A percentile compares a stretch with the other conserved stretches of the same genome.
These are phyloP conservation scores for Metschnikowia noctiluminum DNA, from an alignment of 805 yeast genomes.

Conservation along the genomic window DNA sequence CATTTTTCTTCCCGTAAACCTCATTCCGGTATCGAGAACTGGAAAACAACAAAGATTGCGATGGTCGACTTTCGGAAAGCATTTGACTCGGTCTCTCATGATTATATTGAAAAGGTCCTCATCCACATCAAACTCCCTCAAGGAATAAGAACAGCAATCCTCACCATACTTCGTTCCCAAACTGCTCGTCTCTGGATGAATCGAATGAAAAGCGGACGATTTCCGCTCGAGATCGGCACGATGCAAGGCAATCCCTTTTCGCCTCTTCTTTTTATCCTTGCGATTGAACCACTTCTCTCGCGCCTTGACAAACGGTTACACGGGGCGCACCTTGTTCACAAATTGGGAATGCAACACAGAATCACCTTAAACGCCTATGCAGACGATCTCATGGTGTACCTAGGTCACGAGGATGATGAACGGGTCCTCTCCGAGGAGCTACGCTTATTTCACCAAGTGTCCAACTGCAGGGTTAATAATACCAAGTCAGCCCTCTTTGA, in stretches of 20 bases:
- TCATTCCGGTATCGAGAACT: not conserved
- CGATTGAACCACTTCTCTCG: not conserved
- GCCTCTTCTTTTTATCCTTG: constrained; percentile 1
- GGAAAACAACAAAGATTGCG: not conserved
- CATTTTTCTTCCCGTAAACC: not conserved
- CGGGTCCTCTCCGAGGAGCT: not conserved
- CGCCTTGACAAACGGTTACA: not conserved
- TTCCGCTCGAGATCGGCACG: not conserved
- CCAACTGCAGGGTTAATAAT: not conserved
- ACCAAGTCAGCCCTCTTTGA: not conserved
- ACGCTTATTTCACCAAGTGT: not conserved
- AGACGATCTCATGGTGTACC: constrained; percentile 2
- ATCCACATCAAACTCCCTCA: not conserved
- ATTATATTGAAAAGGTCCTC: not conserved
- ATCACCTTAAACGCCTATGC: not conserved
- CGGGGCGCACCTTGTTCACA: not conserved
- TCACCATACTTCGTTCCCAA: not conserved
- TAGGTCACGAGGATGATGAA: not conserved
- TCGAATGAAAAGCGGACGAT: not conserved
- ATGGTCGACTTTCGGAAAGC: not conserved
- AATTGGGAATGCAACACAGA: not conserved
- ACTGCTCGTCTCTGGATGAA: not conserved
- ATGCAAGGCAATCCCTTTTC: constrained; percentile 3
- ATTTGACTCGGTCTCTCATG: not conserved
- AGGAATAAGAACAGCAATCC: not conserved